Conservation (phyloP, 768 basidiomycete genomes). For the Steccherinum ochraceum region DNA sequence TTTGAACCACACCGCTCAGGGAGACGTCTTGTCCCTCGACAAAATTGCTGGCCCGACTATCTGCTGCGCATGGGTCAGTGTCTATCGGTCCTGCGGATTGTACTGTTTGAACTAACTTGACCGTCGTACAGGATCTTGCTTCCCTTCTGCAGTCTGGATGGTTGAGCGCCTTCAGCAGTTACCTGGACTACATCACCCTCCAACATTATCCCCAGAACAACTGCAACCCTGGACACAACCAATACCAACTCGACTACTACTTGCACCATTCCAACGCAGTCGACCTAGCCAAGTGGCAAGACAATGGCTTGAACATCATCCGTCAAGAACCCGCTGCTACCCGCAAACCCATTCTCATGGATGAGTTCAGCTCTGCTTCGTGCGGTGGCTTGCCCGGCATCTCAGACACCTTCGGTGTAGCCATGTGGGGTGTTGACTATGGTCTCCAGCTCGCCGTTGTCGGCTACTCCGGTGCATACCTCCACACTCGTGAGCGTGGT, state of each 20-base stretch:
- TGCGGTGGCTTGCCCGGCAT: constrained; percentile 46
- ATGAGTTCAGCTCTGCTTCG: constrained; percentile 48
- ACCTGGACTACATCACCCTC: constrained; percentile 43
- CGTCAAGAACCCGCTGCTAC: constrained; percentile 24
- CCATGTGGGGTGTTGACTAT: constrained; percentile 48
- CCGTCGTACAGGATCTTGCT: constrained; percentile 33
- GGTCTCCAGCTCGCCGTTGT: constrained; percentile 43
- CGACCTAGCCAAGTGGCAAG: constrained; percentile 37
- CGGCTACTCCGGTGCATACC: constrained; percentile 41
- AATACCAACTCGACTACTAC: constrained; percentile 37
- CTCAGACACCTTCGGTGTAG: constrained; percentile 45
- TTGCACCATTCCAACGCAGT: constrained; percentile 41
- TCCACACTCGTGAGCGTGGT: constrained; percentile 50
- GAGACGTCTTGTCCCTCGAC: constrained; percentile 30
- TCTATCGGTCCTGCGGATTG: background rate
- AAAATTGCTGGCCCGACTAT: constrained; percentile 45
- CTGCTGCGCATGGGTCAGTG: constrained; percentile 45
- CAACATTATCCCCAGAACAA: constrained; percentile 52
- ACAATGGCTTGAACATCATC: constrained; percentile 31
- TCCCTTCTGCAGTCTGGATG: constrained; percentile 36
- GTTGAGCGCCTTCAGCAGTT: constrained; percentile 28
- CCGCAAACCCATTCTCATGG: constrained; percentile 38
- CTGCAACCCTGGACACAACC: constrained; percentile 22
- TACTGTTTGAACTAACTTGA: background rate
- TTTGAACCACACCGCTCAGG: constrained; percentile 30